Conservation (phyloP, 768 basidiomycete species). For the Mycena polygramma region DNA sequence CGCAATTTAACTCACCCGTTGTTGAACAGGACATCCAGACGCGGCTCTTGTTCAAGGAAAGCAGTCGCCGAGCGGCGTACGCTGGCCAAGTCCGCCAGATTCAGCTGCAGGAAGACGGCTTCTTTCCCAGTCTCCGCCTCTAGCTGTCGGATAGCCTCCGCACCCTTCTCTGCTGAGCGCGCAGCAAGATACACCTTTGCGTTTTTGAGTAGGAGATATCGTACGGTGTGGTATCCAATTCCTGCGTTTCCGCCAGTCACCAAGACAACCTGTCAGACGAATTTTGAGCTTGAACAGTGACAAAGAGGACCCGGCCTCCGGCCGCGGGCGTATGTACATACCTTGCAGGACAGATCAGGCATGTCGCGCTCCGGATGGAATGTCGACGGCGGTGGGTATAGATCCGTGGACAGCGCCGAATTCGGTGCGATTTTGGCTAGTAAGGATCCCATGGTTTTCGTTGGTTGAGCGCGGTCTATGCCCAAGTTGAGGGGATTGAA, state of each 20-base stretch:
- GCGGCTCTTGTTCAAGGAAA: constrained; percentile 30
- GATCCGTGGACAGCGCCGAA: constrained; percentile 24
- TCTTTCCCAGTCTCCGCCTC: constrained; percentile 36
- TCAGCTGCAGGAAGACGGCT: constrained; percentile 39
- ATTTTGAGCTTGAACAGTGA: constrained; percentile 16
- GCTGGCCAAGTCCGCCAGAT: constrained; percentile 37
- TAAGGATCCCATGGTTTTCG: constrained; percentile 28
- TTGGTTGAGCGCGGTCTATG: too few relatives aligned
- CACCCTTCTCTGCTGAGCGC: constrained; percentile 34
- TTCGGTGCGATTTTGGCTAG: constrained; percentile 24
- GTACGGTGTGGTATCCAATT: constrained; percentile 36
- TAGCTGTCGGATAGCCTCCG: constrained; percentile 36
- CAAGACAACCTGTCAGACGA: constrained; percentile 25
- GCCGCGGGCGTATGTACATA: constrained; percentile 22
- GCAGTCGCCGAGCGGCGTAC: constrained; percentile 23
- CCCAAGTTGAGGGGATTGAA: too few relatives aligned
- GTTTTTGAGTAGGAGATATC: constrained; percentile 39
- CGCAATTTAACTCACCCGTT: constrained; percentile 26
- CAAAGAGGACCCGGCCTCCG: too few relatives aligned
- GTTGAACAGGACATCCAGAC: constrained; percentile 36
- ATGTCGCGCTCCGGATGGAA: constrained; percentile 40
- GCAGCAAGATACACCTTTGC: constrained; percentile 47
- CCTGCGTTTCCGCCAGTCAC: constrained; percentile 42
- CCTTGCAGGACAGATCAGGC: constrained; percentile 50
- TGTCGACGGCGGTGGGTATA: constrained; percentile 27